Evolutionary conservation across 148 eudicot species (phyloP), one percentile per base, ranked within the genome.

Genomic region (Amaranthus palmeri): DNA sequence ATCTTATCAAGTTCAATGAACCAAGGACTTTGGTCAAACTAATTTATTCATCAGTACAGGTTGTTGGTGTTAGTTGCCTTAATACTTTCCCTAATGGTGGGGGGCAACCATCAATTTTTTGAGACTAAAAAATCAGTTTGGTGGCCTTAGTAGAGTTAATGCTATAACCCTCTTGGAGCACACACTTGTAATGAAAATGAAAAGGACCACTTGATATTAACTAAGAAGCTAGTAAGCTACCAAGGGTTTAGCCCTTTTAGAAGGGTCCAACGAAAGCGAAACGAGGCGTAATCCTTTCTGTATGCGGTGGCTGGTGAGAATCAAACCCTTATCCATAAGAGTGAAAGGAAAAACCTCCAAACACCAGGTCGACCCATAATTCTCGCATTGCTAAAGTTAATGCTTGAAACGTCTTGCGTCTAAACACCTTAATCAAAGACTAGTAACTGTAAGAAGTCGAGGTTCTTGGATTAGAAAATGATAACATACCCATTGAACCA

Each of bases 401-500:
- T 15, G 3, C 3, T 7, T 11, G 8, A 59, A 41, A 42, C 36
- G n/a, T 71, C 43, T 70, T 15, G 41, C 9, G 69, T 52, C 69
- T 53, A 61, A 48, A 45, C 44, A 62, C 5, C 10, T 3, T 61
- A 49, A 4, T 49, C 49, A n/a, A 72, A 67, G 13, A 17, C 36
- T 59, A 66, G 43, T 51, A 0, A 72, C 78, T 18, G 45, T 17
- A 60, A 44, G 12, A 42, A 49, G 61, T 0, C 36, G 36, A 25
- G 36, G 36, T 25, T 2, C 36, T 25, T 48, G 18, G 46, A 49
- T 15, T 43, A 46, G 25, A 25, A 75, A 79, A 53, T 25, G 62
- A 74, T 42, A 41, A 76, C 93, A 51, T 87, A 92, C 99, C 99
- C 99, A 96, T 59, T 81, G 74, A 49, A 96, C 93, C 87, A 96